These are phyloP conservation scores for Teunomyces atbi DNA, from an alignment of 805 yeast species.

Conservation along the genomic window DNA sequence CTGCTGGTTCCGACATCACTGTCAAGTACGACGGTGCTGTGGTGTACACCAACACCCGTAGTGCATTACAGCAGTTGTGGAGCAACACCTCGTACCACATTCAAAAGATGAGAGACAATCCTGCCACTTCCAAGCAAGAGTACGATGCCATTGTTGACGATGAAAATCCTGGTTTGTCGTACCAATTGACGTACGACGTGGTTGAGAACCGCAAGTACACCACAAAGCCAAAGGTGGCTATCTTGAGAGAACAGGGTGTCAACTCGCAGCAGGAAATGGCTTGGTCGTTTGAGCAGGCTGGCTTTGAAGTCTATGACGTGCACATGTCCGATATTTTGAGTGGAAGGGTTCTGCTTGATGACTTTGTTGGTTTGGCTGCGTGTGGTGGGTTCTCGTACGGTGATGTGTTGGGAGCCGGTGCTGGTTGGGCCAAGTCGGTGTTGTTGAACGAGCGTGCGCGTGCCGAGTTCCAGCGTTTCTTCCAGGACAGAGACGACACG, in stretches of 20 bases:
- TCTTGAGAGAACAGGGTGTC: slow-evolving; percentile 97
- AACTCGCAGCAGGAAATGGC: slow-evolving; percentile 99
- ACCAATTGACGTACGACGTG: slow-evolving; percentile 71
- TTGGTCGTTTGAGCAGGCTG: slow-evolving; percentile 92
- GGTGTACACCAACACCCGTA: slow-evolving; percentile 58
- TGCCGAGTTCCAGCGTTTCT: slow-evolving; percentile 72
- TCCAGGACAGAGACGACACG: slow-evolving; percentile 84
- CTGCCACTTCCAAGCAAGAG: slow-evolving; percentile 86
- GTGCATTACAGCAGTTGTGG: slow-evolving; percentile 79
- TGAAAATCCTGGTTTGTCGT: slow-evolving; percentile 85
- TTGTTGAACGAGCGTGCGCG: slow-evolving; percentile 77
- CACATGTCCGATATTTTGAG: slow-evolving; percentile 91
- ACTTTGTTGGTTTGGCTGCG: slow-evolving; percentile 91
- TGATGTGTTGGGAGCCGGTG: slow-evolving; percentile 97
- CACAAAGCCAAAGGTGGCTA: slow-evolving; percentile 84
- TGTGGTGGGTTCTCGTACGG: slow-evolving; percentile 99
- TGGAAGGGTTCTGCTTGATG: slow-evolving; percentile 69
- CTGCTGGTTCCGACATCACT: slow-evolving; percentile 45
- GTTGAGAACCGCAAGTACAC: slow-evolving; percentile 9
- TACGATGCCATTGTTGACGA: slow-evolving; percentile 71
- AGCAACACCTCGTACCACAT: slow-evolving; percentile 82
- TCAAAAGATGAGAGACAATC: slow-evolving; percentile 93
- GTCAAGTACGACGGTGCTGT: slow-evolving; percentile 46
- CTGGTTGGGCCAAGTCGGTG: slow-evolving; percentile 98
- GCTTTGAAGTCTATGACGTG: slow-evolving; percentile 90